Evolutionary conservation across 192 early-diverging fungal species (phyloP).

Genomic region (Coemansia sp.): DNA sequence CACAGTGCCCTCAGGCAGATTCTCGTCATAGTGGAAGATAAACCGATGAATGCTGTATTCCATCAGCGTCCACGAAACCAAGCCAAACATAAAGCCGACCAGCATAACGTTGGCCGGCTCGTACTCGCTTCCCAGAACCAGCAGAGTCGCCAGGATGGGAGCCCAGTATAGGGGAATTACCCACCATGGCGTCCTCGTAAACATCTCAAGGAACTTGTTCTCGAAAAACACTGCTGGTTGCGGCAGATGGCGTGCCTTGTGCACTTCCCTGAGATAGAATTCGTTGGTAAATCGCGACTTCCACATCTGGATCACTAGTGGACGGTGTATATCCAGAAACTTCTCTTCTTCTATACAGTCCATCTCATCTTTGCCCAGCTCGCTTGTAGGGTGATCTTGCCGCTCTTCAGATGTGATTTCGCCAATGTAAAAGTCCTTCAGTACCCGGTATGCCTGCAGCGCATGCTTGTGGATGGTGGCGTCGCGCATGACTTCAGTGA

Average conservation of each 20-base stretch:
- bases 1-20: slow-evolving; percentile 78
- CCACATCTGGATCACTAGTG: slow-evolving; percentile 81
- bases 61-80: slow-evolving; percentile 78
- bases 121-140: slow-evolving; percentile 33
- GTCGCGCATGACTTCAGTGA: slow-evolving; percentile 79
- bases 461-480: slow-evolving; percentile 73
- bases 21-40: slow-evolving; percentile 88
- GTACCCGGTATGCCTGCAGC: slow-evolving; percentile 80
- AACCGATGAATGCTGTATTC: slow-evolving; percentile 94
- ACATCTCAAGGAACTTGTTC: slow-evolving; percentile 69
- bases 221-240: slow-evolving; percentile 79
- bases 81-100: slow-evolving; percentile 62
- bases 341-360: slow-evolving; percentile 52
- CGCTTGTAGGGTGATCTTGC: slow-evolving; percentile 42
- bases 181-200: slow-evolving; percentile 92
- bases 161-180: slow-evolving; percentile 84
- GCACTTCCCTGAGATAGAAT: slow-evolving; percentile 87
- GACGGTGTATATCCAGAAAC: slow-evolving; percentile 79
- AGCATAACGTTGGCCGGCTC: slow-evolving; percentile 34
- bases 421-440: slow-evolving; percentile 82
- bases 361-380: slow-evolving; percentile 50
- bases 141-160: slow-evolving; percentile 59
- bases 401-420: slow-evolving; percentile 52
- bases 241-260: slow-evolving; percentile 79
- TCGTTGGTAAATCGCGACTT: slow-evolving; percentile 69